These are phyloP conservation scores for Lodderomyces metapsilosis DNA, from an alignment of 1,139 yeast species.

Conservation along the genomic window DNA sequence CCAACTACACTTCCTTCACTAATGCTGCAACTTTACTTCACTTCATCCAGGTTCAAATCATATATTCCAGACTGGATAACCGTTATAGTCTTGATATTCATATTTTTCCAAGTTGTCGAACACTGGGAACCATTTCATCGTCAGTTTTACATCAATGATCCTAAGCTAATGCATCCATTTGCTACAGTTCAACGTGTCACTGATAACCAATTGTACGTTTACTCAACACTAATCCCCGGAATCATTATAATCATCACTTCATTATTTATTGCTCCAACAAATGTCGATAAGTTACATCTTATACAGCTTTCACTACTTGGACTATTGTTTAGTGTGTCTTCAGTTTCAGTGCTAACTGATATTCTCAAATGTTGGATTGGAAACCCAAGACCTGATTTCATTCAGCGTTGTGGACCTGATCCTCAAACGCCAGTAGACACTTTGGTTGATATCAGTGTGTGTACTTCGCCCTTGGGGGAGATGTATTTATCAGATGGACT, in stretches of 20 bases:
- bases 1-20: no score
- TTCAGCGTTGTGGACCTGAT: slow-evolving; percentile 40
- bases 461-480: slow-evolving; percentile 40
- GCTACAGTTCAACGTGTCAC: slow-evolving; percentile 43
- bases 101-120: slow-evolving; percentile 37
- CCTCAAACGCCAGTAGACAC: slow-evolving; percentile 27
- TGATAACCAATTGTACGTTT: slow-evolving; percentile 25
- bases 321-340: slow-evolving; percentile 21
- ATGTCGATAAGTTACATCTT: slow-evolving; percentile 15
- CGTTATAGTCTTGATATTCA: slow-evolving; percentile 22
- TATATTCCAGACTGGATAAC: slow-evolving; percentile 38
- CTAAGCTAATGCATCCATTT: slow-evolving; percentile 45
- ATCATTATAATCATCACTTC: slow-evolving; percentile 16
- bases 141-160: slow-evolving; percentile 34
- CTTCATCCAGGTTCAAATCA: slow-evolving; percentile 17
- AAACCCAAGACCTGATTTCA: slow-evolving; percentile 48
- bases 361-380: slow-evolving; percentile 46
- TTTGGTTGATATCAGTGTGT: slow-evolving; percentile 35
- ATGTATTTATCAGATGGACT: slow-evolving; percentile 37
- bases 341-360: slow-evolving; percentile 31
- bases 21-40: slow-evolving; percentile 14
- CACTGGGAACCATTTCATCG: slow-evolving; percentile 37
- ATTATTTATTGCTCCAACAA: slow-evolving; percentile 7
- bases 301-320: slow-evolving; percentile 26
- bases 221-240: slow-evolving; percentile 24